A percentile compares a stretch with the other conserved stretches of the same genome.
phyloP scores from a whole-genome alignment of 352 stramenopile species.

The Phytophthora melonis region DNA sequence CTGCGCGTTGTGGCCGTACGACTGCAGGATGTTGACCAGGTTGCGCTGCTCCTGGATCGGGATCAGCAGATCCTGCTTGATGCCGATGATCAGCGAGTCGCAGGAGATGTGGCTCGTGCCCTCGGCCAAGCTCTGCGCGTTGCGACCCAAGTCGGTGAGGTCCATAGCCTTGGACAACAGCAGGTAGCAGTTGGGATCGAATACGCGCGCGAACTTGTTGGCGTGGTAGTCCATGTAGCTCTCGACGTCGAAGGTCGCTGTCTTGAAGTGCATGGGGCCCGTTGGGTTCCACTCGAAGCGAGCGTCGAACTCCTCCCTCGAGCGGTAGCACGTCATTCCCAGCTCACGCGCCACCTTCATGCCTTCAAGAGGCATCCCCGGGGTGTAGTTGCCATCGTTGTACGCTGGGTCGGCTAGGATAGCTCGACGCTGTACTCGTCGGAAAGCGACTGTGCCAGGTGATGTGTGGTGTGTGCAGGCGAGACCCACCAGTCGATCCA shows the following conservation, averaged over 20 bases:
- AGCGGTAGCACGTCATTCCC: constrained; percentile 88
- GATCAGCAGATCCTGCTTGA: constrained; percentile 84
- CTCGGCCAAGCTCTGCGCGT: constrained; percentile 68
- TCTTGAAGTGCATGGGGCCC: constrained; percentile 63
- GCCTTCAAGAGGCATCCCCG: constrained; percentile 54
- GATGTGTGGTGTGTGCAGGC: constrained; percentile 85
- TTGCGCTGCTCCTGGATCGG: constrained; percentile 77
- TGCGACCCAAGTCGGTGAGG: constrained; percentile 72
- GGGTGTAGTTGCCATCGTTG: constrained; percentile 71
- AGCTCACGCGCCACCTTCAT: constrained; percentile 86
- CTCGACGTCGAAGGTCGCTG: constrained; percentile 83
- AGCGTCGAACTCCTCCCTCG: constrained; percentile 80
- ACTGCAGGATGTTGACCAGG: constrained; percentile 81
- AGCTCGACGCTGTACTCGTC: constrained; percentile 78
- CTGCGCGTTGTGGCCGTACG: constrained; percentile 59
- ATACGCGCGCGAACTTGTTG: constrained; percentile 79
- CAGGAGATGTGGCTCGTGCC: constrained; percentile 69
- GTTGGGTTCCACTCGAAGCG: constrained; percentile 87
- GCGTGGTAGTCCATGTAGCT: constrained; percentile 90
- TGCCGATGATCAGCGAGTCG: constrained; percentile 71
- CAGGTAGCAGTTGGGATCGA: constrained; percentile 88
- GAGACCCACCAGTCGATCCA: constrained; percentile 76
- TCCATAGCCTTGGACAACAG: constrained; percentile 88
- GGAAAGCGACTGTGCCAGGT: constrained; percentile 80
- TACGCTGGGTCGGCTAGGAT: constrained; percentile 80